Evolutionary conservation across 192 early-diverging fungal species (phyloP).

Genomic region (Coemansia sp.): DNA sequence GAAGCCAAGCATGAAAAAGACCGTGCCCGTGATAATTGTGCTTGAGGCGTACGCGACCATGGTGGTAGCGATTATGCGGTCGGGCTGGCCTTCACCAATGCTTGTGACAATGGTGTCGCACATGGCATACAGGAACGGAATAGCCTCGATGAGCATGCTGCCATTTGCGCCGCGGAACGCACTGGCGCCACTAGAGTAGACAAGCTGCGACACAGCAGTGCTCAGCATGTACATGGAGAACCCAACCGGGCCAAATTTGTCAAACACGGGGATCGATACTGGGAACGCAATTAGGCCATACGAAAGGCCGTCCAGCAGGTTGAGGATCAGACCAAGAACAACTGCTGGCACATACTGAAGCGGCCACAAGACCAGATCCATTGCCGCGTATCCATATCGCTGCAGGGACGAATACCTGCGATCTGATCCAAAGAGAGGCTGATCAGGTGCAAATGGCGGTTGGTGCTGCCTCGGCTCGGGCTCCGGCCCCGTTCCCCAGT

Average conservation of each 20-base stretch:
- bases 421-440: constrained; percentile 5
- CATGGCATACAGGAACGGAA: constrained; percentile 86
- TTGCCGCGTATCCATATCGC: constrained; percentile 13
- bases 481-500: neutral
- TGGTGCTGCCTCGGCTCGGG: neutral
- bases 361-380: constrained; percentile 44
- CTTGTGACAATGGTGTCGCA: constrained; percentile 60
- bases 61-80: constrained; percentile 80
- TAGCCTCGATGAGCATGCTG: constrained; percentile 82
- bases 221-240: constrained; percentile 94
- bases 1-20: constrained; percentile 79
- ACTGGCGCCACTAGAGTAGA: constrained; percentile 78
- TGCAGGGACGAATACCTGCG: constrained; percentile 11
- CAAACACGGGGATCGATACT: constrained; percentile 63
- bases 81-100: constrained; percentile 58
- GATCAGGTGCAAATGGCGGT: neutral
- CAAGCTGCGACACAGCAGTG: constrained; percentile 67
- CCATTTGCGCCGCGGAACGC: constrained; percentile 89
- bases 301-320: constrained; percentile 87
- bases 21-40: constrained; percentile 82
- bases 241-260: constrained; percentile 72
- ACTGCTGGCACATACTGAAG: constrained; percentile 81
- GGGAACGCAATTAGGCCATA: constrained; percentile 94
- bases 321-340: constrained; percentile 82
- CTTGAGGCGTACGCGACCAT: constrained; percentile 84